Conservation (phyloP, 2,329 filamentous ascomycete species). For the Didymellaceae sp. region DNA sequence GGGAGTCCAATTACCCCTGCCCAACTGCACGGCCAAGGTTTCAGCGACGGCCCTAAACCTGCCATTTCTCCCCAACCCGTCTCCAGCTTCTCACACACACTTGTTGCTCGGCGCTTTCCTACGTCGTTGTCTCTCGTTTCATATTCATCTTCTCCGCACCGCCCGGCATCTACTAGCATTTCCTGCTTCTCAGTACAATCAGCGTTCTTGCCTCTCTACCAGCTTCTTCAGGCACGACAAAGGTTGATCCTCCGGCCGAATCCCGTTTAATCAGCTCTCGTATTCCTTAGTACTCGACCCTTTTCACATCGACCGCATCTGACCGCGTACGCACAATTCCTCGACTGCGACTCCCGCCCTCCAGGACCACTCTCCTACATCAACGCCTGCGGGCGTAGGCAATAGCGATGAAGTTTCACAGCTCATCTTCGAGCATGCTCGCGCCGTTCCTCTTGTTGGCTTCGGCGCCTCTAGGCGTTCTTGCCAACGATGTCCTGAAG, state of each 20-base stretch:
- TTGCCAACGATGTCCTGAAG: constrained; percentile 75
- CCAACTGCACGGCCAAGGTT: constrained; percentile 32
- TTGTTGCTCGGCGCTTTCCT: constrained; percentile 21
- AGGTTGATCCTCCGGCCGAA: constrained; percentile 47
- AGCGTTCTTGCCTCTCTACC: constrained; percentile 19
- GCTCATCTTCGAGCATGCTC: constrained; percentile 47
- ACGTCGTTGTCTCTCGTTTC: constrained; percentile 46
- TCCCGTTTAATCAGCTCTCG: constrained; percentile 36
- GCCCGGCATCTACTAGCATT: constrained; percentile 9
- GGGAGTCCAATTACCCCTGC: constrained; percentile 27
- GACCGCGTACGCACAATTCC: constrained; percentile 6
- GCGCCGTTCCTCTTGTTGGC: constrained; percentile 48
- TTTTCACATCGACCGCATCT: constrained; percentile 20
- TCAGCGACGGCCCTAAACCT: constrained; percentile 39
- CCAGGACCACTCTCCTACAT: constrained; percentile 4
- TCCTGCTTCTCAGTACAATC: constrained; percentile 20
- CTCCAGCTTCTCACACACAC: constrained; percentile 28
- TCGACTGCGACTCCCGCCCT: constrained; percentile 1
- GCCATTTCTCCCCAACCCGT: constrained; percentile 26
- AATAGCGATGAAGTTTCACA: constrained; percentile 42
- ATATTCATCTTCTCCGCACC: constrained; percentile 30
- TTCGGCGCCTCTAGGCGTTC: constrained; percentile 54
- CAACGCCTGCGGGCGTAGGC: constrained; percentile 42
- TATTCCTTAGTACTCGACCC: constrained; percentile 19
- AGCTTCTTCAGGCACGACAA: constrained; percentile 33